Conservation (phyloP, 164 flowering plant species). For the Chimonanthus salicifolius region DNA sequence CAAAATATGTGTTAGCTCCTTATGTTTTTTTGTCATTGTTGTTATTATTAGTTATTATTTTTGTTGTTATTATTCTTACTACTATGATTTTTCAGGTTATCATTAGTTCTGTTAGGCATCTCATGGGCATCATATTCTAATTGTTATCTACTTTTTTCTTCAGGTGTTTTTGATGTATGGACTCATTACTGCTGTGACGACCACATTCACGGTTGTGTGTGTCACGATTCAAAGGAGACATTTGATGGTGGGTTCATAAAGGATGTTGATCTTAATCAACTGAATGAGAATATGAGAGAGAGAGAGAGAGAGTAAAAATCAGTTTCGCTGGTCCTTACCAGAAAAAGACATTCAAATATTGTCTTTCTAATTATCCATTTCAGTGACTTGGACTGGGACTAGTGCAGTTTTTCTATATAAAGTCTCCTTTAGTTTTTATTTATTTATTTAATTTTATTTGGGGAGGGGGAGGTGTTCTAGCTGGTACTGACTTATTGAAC, state of each 20-base stretch:
- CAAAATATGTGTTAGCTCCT: not conserved
- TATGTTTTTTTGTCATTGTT: not conserved
- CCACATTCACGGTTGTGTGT: conserved; percentile 60
- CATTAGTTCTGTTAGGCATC: not conserved
- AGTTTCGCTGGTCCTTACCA: too few relatives aligned
- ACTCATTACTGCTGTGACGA: conserved; percentile 44
- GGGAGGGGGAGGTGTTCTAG: not conserved
- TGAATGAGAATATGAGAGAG: too few relatives aligned
- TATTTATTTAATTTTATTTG: too few relatives aligned
- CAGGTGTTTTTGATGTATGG: conserved; percentile 78
- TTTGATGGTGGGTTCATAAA: conserved; percentile 65
- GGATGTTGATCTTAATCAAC: too few relatives aligned
- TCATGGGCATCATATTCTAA: not conserved
- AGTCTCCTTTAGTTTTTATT: too few relatives aligned
- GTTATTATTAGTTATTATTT: too few relatives aligned
- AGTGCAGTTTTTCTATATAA: too few relatives aligned
- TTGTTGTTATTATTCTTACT: too few relatives aligned
- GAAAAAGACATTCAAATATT: too few relatives aligned
- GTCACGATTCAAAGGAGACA: conserved; percentile 89
- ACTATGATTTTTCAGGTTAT: not conserved
- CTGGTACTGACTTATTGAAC: not conserved
- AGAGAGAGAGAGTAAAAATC: too few relatives aligned
- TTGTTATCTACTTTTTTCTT: conserved; percentile 12
- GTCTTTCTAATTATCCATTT: too few relatives aligned
- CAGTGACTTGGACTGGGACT: too few relatives aligned